Conservation (phyloP, 352 stramenopile genomes). For the Phytophthora capsici region DNA sequence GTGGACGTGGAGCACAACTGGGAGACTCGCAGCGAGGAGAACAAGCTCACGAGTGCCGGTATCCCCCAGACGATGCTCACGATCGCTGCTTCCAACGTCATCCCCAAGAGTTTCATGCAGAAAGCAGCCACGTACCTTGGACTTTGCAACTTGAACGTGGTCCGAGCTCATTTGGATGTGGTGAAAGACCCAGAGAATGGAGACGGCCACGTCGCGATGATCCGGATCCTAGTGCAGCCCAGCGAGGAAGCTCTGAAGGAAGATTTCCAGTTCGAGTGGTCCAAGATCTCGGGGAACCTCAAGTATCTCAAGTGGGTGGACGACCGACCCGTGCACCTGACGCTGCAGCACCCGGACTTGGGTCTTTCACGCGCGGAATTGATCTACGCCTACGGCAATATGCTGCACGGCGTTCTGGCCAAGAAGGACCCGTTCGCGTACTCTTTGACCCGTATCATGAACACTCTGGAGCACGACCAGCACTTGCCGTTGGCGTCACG, state of each 20-base stretch:
- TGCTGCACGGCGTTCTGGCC: constrained; percentile 95
- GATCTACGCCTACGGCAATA: constrained; percentile 95
- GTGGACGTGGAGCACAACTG: constrained; percentile 86
- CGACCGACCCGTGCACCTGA: constrained; percentile 78
- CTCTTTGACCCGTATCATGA: constrained; percentile 94
- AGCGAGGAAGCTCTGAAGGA: constrained; percentile 56
- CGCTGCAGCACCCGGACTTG: constrained; percentile 89
- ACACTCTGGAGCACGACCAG: constrained; percentile 92
- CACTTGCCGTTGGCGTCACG: constrained; percentile 89
- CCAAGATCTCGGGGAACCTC: constrained; percentile 87
- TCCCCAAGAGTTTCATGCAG: constrained; percentile 84
- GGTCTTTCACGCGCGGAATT: constrained; percentile 93
- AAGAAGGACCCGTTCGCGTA: constrained; percentile 95
- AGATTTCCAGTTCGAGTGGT: constrained; percentile 75
- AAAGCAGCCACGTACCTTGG: constrained; percentile 90
- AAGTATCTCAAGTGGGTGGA: constrained; percentile 91
- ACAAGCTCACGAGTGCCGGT: constrained; percentile 67
- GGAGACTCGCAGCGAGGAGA: constrained; percentile 82
- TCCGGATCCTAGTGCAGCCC: constrained; percentile 82
- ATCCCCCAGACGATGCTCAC: constrained; percentile 86
- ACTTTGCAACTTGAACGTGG: constrained; percentile 95
- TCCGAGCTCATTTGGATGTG: constrained; percentile 95
- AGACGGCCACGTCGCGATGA: constrained; percentile 75
- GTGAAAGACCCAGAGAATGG: constrained; percentile 83
- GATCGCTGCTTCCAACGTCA: constrained; percentile 82